Conservation (phyloP, 2,329 filamentous ascomycete genomes). For the Thelonectria discophora region DNA sequence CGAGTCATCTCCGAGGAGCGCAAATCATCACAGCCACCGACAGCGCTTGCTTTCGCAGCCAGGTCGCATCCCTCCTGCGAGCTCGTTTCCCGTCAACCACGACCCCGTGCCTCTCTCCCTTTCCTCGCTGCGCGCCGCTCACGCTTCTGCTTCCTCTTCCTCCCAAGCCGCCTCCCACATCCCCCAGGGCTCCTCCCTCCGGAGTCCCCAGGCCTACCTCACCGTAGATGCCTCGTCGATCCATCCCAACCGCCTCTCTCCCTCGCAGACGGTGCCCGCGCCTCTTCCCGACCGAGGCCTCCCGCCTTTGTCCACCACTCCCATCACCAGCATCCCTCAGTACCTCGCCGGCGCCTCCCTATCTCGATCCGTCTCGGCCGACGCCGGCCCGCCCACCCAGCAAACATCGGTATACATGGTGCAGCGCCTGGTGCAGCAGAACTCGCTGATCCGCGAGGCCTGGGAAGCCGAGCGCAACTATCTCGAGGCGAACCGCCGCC, state of each 20-base stretch:
- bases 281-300: slow-evolving; percentile 25
- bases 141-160: slow-evolving; percentile 28
- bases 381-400: slow-evolving; percentile 44
- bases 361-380: slow-evolving; percentile 43
- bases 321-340: slow-evolving; percentile 34
- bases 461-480: slow-evolving; percentile 64
- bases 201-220: slow-evolving; percentile 9
- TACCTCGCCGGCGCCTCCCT: slow-evolving; percentile 37
- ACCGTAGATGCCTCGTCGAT: slow-evolving; percentile 31
- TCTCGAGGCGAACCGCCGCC: slow-evolving; percentile 62
- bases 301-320: slow-evolving; percentile 36
- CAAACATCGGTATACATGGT: slow-evolving; percentile 48
- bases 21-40: no score
- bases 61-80: slow-evolving; percentile 38
- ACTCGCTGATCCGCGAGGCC: slow-evolving; percentile 55
- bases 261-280: slow-evolving; percentile 30
- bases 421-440: slow-evolving; percentile 54
- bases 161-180: slow-evolving; percentile 24
- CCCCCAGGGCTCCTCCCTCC: slow-evolving; percentile 15
- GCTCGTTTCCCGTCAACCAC: slow-evolving; percentile 31
- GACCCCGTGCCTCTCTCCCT: slow-evolving; percentile 37
- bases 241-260: slow-evolving; percentile 33
- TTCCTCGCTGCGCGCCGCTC: slow-evolving; percentile 38
- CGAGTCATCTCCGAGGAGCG: slow-evolving; percentile 32
- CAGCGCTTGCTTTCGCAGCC: slow-evolving; percentile 35